Conservation (phyloP, 257 asterid species). For the Haberlea rhodopensis region DNA sequence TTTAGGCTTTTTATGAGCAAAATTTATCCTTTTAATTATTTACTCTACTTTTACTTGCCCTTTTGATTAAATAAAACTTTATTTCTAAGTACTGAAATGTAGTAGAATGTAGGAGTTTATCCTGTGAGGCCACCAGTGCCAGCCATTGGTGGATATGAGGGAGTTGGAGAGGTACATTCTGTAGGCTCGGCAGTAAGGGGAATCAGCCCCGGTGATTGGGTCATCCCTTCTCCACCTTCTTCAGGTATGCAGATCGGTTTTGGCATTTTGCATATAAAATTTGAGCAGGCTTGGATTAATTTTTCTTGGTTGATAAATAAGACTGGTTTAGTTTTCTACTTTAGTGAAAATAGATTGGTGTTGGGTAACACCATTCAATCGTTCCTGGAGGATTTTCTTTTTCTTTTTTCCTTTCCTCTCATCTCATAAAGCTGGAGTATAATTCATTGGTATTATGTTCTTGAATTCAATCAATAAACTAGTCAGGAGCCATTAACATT, state of each 20-base stretch:
- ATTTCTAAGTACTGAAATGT: slow-evolving; percentile 10
- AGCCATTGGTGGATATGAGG: slow-evolving; percentile 96
- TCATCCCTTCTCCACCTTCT: slow-evolving; percentile 90
- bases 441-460: not conserved
- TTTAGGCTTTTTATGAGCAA: not conserved
- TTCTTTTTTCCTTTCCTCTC: no score
- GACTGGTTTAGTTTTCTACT: not conserved
- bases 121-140: slow-evolving; percentile 94
- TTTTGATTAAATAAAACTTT: not conserved
- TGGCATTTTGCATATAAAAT: not conserved
- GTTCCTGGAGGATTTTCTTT: not conserved
- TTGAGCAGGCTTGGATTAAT: slow-evolving; percentile 2
- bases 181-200: slow-evolving; percentile 75
- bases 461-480: not conserved
- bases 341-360: not conserved
- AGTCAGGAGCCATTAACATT: not conserved
- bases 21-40: not conserved
- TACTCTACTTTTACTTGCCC: not conserved
- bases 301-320: not conserved
- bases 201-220: slow-evolving; percentile 77
- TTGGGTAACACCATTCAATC: not conserved
- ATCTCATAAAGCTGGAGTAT: slow-evolving; percentile 8
- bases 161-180: slow-evolving; percentile 86
- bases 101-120: slow-evolving; percentile 58
- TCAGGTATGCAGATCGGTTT: slow-evolving; percentile 47